A percentile compares a stretch with the other conserved stretches of the same genome.
Conservation (phyloP, 108 stramenopile species). For the Pseudonitzschia multiseries region DNA sequence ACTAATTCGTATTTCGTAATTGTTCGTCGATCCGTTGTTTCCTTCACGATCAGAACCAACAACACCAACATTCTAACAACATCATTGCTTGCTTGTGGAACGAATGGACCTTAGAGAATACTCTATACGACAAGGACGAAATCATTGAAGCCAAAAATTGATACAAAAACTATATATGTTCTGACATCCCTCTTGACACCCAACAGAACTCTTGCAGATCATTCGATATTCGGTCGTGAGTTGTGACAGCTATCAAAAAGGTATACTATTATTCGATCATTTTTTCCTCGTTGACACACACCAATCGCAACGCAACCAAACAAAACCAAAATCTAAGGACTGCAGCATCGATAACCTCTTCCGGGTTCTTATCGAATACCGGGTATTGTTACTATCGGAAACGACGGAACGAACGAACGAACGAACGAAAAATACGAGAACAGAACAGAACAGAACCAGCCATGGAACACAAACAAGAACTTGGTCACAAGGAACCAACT, state of each 20-base stretch:
- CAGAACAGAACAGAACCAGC: not conserved
- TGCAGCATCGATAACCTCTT: too few relatives aligned
- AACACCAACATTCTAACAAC: too few relatives aligned
- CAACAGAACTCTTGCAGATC: not conserved
- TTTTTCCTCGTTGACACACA: not conserved
- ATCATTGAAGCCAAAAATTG: not conserved
- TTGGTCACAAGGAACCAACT: constrained; percentile 24
- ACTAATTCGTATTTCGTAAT: too few relatives aligned
- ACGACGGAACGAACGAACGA: not conserved
- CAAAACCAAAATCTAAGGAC: not conserved
- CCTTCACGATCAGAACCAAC: too few relatives aligned
- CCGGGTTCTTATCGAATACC: too few relatives aligned
- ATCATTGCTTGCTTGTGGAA: too few relatives aligned
- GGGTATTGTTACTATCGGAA: too few relatives aligned
- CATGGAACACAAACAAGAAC: constrained; percentile 45
- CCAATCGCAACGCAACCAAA: not conserved
- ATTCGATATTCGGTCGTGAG: not conserved
- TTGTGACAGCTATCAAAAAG: not conserved
- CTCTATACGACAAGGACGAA: not conserved
- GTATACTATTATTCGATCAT: not conserved
- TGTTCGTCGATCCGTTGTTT: too few relatives aligned
- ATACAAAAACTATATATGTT: not conserved
- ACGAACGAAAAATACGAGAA: too few relatives aligned
- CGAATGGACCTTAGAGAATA: too few relatives aligned
- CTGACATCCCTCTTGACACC: not conserved